Evolutionary conservation across 2,329 filamentous ascomycete genomes (phyloP), one percentile per base, ranked within the genome.

Genomic region (Clarireedia paspali): DNA sequence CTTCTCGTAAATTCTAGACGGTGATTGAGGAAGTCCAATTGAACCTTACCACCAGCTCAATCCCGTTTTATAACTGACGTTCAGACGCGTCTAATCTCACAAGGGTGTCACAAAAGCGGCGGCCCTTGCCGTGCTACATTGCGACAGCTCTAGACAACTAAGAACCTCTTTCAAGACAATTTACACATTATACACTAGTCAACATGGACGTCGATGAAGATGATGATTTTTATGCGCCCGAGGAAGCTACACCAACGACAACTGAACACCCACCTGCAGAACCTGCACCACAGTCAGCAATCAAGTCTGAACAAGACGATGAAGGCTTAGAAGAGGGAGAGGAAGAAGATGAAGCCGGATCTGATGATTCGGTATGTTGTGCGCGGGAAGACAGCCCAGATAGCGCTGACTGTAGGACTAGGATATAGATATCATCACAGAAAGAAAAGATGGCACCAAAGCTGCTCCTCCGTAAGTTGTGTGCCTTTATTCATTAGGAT

Each of bases 371-470:
- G 78, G 81, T 60, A 80, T 77, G 23, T 77, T 79, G 67, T 14
- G 69, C 57, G 2, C 14, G 23, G 23, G 5, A 36, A 4, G 15
- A 27, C 20, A 12, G 10, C 39, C 38, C n/a, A 14, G 36, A 17
- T 27, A 12, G 24, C 46, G 47, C 61, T 67, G 17, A 65, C 50
- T 44, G 4, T 45, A 23, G 34, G 5, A 30, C 23, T 53, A 85
- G 79, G 83, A 86, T 59, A 83, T 86, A 66, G 83, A 86, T 61
- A 86, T 86, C 63, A 83, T 86, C 64, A 85, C 80, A 20, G 83
- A 85, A 67, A 76, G 81, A 57, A 85, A 84, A 73, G 83, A 86
- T 64, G 81, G 81, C 66, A 76, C 78, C 55, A 83, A 81, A 58
- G 75, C 82, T 55, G 76, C 82, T 51, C 78, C 81, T 60, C 72